phyloP scores from a whole-genome alignment of 1,284 basidiomycete genomes.

The Cutaneotrichosporon cavernicola region DNA sequence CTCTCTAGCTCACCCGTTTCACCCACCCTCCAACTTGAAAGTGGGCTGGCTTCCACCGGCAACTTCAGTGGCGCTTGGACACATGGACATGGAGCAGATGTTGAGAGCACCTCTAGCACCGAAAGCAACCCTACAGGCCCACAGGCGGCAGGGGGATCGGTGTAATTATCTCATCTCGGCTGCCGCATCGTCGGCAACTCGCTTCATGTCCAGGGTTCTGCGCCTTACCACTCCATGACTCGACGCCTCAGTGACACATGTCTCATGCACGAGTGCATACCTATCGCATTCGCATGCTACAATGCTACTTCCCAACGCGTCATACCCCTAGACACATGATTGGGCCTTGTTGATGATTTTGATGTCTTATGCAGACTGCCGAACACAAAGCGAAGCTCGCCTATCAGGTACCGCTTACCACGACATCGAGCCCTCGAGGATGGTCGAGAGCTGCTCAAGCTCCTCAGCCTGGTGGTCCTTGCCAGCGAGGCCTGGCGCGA shows the following conservation, averaged over 20 bases:
- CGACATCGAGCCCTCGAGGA: conserved; percentile 57
- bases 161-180: conserved; percentile 8
- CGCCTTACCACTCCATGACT: too few relatives aligned
- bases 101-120: background rate
- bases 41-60: too few relatives aligned
- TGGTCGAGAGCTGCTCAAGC: conserved; percentile 69
- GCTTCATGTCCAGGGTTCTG: background rate
- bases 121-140: background rate
- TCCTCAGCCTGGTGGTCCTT: conserved; percentile 76
- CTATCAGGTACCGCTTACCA: conserved; percentile 35
- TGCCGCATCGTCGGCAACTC: conserved; percentile 5
- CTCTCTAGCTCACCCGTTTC: background rate
- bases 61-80: too few relatives aligned
- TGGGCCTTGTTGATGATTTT: background rate
- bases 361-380: conserved; percentile 9
- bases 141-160: background rate
- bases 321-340: conserved; percentile 7
- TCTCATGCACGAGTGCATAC: conserved; percentile 6
- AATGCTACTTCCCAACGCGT: conserved; percentile 6
- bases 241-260: background rate
- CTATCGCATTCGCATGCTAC: conserved; percentile 11
- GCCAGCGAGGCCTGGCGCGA: conserved; percentile 41
- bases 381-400: conserved; percentile 5
- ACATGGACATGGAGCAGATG: too few relatives aligned
- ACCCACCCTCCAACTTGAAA: too few relatives aligned